Evolutionary conservation across 805 yeast genomes (phyloP), one percentile per base, ranked within the genome.

Genomic region (Candida schatavii): DNA sequence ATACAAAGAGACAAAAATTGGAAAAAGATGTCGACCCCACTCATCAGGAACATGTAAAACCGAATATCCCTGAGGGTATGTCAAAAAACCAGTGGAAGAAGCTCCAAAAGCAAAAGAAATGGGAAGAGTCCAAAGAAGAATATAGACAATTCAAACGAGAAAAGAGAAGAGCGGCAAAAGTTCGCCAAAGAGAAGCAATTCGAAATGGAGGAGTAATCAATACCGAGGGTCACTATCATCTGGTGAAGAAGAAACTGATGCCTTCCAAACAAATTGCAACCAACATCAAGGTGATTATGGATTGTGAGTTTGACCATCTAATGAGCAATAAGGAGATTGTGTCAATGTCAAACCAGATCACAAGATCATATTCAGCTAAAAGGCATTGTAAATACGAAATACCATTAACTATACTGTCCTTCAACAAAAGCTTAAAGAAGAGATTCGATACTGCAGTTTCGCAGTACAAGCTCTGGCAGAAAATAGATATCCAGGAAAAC

Each of bases 221-320:
- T 34, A 22, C 15, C 22, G 15, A 15, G 11, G 18, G 18, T 7
- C 55, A 57, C 35, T 54, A 57, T 43, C 64, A 57, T 30, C 55
- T 47, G 39, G 41, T 38, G 23, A 61, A 61, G 29, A 58, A 56
- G 30, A 59, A 62, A 34, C 62, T 57, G 29, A 66, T 71, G n/a
- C 71, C 66, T 0, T 45, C 64, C 18, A 64, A 68, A 11, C 89
- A 83, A 54, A 51, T 47, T 2, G 62, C 62, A 10, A 69, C 80
- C 2, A 79, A 75, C 0, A 72, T 80, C 5, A 65, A 59, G 4
- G 70, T 90, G 21, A 66, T 90, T n/a, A 56, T 90, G 48, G 99
- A 91, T 62, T 91, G 99, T 64, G 85, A 77, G 13, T 91, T 91
- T 61, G 98, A 93, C 56, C 93, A 86, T 35, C 56, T 85, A 54